Evolutionary conservation across 1,284 basidiomycete species (phyloP).

Genomic region (Boletus smithii): DNA sequence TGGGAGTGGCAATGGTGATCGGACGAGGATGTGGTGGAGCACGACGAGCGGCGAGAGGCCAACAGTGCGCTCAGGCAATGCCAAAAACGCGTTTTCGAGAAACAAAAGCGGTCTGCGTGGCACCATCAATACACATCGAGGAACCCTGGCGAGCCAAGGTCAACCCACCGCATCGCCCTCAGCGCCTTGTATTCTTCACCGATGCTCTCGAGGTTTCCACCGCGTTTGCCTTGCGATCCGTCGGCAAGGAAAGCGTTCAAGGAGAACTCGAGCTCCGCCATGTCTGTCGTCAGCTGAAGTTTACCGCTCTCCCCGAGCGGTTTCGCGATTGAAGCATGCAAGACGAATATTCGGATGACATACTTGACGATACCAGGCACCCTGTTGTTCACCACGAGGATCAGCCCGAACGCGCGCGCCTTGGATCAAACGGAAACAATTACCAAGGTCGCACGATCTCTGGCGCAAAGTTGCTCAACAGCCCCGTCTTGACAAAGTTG

Average conservation of each 20-base stretch:
- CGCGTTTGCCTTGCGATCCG: constrained; percentile 54
- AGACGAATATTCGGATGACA: constrained; percentile 78
- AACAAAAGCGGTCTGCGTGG: constrained; percentile 75
- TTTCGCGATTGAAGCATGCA: constrained; percentile 85
- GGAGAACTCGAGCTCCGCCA: constrained; percentile 93
- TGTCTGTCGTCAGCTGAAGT: constrained; percentile 88
- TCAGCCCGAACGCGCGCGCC: constrained; percentile 1
- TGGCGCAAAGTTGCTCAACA: constrained; percentile 71
- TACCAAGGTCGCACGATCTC: constrained; percentile 73
- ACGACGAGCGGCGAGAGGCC: constrained; percentile 81
- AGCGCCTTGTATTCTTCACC: constrained; percentile 80
- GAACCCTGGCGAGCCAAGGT: not conserved
- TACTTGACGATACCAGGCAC: constrained; percentile 64
- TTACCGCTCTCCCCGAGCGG: constrained; percentile 88
- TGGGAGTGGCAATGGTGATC: constrained; percentile 80
- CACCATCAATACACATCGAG: not conserved
- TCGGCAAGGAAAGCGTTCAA: constrained; percentile 74
- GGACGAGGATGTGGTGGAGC: constrained; percentile 89
- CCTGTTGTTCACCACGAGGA: constrained; percentile 53
- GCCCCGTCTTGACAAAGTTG: constrained; percentile 70
- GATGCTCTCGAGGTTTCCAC: constrained; percentile 63
- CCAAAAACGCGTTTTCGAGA: constrained; percentile 70
- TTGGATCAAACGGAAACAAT: constrained; percentile 8
- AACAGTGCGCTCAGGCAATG: constrained; percentile 60
- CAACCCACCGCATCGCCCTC: constrained; percentile 71